Conservation (phyloP, 2,329 filamentous ascomycete genomes). For the Cytospora schulzeri region DNA sequence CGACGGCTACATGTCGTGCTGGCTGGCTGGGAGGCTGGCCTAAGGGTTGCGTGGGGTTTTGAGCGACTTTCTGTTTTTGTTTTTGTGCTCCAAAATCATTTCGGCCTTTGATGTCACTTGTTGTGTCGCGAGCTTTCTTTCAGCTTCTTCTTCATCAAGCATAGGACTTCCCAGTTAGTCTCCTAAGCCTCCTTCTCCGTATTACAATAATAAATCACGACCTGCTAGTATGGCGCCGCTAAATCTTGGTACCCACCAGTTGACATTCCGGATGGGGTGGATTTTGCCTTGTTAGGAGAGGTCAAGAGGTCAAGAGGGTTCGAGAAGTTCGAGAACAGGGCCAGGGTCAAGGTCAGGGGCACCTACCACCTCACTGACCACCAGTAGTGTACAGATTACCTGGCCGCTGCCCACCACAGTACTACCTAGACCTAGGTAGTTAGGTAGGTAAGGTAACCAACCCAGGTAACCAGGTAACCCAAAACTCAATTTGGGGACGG, state of each 20-base stretch:
- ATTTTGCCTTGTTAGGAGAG: not conserved
- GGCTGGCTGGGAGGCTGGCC: no score
- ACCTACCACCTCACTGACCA: not conserved
- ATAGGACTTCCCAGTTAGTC: no score
- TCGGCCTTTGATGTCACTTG: not conserved
- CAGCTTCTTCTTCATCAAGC: not conserved
- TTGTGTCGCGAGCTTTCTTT: not conserved
- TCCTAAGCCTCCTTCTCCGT: not conserved
- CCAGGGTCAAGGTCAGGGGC: not conserved
- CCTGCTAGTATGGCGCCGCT: not conserved
- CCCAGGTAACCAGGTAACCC: no score
- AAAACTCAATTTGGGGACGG: not conserved
- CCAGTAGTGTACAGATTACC: no score
- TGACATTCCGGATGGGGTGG: not conserved
- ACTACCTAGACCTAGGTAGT: no score
- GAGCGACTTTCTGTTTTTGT: not conserved
- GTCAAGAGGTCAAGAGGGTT: not conserved
- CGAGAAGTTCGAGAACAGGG: not conserved
- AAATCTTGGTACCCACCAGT: not conserved
- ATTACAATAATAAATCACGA: not conserved
- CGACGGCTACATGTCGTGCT: not conserved
- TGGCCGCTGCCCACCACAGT: no score
- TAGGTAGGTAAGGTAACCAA: no score
- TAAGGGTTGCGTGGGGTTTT: no score
- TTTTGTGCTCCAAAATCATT: no score